These are phyloP conservation scores for Solanum stenotomum DNA, from an alignment of 257 asterid species.

Conservation along the genomic window DNA sequence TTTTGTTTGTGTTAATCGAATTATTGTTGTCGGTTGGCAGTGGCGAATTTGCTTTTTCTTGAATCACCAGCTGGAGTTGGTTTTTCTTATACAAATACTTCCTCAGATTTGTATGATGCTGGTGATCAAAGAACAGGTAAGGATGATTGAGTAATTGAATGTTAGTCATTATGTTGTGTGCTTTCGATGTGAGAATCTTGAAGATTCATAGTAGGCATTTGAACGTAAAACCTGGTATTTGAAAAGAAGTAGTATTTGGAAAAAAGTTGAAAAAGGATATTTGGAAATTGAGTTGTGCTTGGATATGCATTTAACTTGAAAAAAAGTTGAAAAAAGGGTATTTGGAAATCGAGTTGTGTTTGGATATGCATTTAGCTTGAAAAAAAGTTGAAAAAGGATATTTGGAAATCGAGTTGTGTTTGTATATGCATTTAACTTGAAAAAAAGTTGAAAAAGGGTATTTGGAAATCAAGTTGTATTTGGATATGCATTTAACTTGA, in stretches of 20 bases:
- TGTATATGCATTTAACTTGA: neutral
- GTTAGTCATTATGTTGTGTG: slow-evolving; percentile 1
- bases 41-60: slow-evolving; percentile 89
- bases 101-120: slow-evolving; percentile 68
- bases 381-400: neutral
- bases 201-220: neutral
- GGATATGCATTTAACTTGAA: neutral
- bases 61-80: slow-evolving; percentile 99
- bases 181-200: neutral
- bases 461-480: neutral
- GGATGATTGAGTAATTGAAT: neutral
- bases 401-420: neutral
- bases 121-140: slow-evolving; percentile 93
- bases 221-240: neutral
- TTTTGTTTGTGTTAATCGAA: neutral
- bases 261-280: neutral
- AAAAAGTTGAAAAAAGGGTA: neutral
- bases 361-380: neutral
- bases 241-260: neutral
- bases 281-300: neutral
- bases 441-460: neutral
- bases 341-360: neutral
- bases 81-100: slow-evolving; percentile 79
- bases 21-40: slow-evolving; percentile 30
- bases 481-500: neutral